Base-by-base conservation (phyloP, 2,329 filamentous ascomycete species). In the Colletotrichum abscissum region DNA sequence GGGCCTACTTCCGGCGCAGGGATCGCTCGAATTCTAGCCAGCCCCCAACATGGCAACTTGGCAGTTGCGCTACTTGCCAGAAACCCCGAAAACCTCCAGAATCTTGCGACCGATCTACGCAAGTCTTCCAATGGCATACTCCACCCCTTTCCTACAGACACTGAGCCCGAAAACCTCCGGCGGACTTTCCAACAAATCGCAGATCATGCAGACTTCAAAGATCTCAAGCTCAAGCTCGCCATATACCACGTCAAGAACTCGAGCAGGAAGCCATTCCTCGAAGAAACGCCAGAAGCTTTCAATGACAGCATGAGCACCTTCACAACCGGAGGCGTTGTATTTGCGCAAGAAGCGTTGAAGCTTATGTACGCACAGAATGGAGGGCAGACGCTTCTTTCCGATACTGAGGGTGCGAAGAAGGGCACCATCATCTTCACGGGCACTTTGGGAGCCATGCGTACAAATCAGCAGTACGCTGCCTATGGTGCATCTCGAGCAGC, bases 371-470 rank as follows among this genome's bases (percentile, higher is more conserved):
- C 81, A 1, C 86, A 89, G 69, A 86, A 89, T 66, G 88, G 87
- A 4, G 83, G 85, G 7, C 80, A 83, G 64, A 82, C 81, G 1
- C 71, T 78, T 0, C 81, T 90, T 2, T 77, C 82, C 7, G 84
- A 88, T 12, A 82, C 81, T 1, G 83, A 83, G 1, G 84, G 82
- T 0, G 79, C 78, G 63, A 90, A 90, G 81, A 90, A 90, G 74
- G 88, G 88, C 1, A 90, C 87, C 0, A 77, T 90, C 33, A 88
- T 91, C 66, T 90, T 90, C 76, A 90, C 88, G 0, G 88, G 88
- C 0, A 90, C 88, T 0, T 78, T 89, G 4, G 88, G 88, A 0
- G 86, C 87, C 0, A 79, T 90, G 73, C 81, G 88, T 7, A 88
- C 87, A 67, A 90, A 86, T 75, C 84, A 87, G 3, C 84, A 88